Conservation (phyloP, 441 rosid species). For the Arabidopsis hybrid region DNA sequence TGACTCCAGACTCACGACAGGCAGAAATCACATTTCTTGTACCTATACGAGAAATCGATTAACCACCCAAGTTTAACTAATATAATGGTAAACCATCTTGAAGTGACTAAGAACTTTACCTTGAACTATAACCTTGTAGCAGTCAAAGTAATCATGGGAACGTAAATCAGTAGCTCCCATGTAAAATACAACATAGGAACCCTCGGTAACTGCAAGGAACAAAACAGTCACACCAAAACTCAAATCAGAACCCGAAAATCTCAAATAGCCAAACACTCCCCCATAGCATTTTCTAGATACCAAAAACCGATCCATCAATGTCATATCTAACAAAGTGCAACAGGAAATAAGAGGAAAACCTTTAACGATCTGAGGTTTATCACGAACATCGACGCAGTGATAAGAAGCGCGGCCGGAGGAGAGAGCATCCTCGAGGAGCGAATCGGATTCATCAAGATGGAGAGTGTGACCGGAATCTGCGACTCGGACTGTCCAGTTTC, state of each 20-base stretch:
- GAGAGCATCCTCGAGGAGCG: constrained; percentile 62
- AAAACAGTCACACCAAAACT: neutral
- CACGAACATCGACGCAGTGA: constrained; percentile 66
- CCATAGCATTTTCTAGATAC: constrained; percentile 27
- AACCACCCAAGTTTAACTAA: neutral
- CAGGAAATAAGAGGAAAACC: constrained; percentile 43
- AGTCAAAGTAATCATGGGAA: constrained; percentile 53
- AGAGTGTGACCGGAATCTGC: constrained; percentile 67
- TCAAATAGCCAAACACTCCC: neutral
- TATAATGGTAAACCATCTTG: neutral
- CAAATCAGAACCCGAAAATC: constrained; percentile 24
- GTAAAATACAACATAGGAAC: constrained; percentile 74
- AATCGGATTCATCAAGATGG: constrained; percentile 58
- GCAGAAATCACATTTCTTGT: constrained; percentile 80
- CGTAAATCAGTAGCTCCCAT: constrained; percentile 63
- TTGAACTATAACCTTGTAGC: constrained; percentile 83
- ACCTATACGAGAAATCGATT: constrained; percentile 50
- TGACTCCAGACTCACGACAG: constrained; percentile 78
- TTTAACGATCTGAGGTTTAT: constrained; percentile 57
- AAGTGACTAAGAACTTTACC: constrained; percentile 49
- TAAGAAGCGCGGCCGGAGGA: constrained; percentile 75
- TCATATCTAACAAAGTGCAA: neutral
- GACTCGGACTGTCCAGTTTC: constrained; percentile 81
- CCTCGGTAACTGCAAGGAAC: constrained; percentile 64
- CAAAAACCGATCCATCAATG: neutral